phyloP scores from a whole-genome alignment of 371 early-diverging fungal genomes.

The Syncephalastrum monosporum region DNA sequence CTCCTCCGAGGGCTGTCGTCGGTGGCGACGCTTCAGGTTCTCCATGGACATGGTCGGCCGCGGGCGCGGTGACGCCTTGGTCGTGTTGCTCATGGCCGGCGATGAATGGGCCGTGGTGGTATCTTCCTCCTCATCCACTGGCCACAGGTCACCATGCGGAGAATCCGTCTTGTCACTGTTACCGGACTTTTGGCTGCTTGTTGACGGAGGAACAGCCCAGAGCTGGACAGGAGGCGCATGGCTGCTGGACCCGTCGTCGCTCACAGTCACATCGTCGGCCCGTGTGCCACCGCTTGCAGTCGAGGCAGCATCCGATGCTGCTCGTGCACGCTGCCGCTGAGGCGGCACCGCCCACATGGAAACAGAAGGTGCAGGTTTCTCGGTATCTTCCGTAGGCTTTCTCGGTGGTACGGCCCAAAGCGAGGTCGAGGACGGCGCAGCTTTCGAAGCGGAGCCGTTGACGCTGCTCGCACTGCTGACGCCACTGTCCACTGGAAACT shows the following conservation, averaged over 20 bases:
- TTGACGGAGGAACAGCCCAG: conserved; percentile 15
- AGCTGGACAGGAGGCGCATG: conserved; percentile 3
- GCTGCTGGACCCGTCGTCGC: background rate
- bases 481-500: too few species aligned
- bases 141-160: conserved; percentile 5
- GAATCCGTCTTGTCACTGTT: background rate
- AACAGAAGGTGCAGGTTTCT: conserved; percentile 2
- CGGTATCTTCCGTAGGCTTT: background rate
- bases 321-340: conserved; percentile 9
- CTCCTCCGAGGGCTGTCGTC: conserved; percentile 7
- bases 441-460: conserved; percentile 3
- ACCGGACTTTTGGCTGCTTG: conserved; percentile 5
- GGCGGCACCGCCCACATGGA: conserved; percentile 29
- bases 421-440: conserved; percentile 9
- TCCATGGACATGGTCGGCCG: conserved; percentile 5
- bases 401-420: conserved; percentile 14
- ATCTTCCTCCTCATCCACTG: conserved; percentile 13
- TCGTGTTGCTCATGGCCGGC: conserved; percentile 2
- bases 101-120: too few species aligned
- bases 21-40: conserved; percentile 3
- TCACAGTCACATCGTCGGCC: background rate
- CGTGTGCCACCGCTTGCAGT: conserved; percentile 25
- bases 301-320: conserved; percentile 16
- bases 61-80: background rate
- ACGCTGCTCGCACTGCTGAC: background rate